Evolutionary conservation across 2,329 filamentous ascomycete species (phyloP).

Genomic region (Didymella pomorum): DNA sequence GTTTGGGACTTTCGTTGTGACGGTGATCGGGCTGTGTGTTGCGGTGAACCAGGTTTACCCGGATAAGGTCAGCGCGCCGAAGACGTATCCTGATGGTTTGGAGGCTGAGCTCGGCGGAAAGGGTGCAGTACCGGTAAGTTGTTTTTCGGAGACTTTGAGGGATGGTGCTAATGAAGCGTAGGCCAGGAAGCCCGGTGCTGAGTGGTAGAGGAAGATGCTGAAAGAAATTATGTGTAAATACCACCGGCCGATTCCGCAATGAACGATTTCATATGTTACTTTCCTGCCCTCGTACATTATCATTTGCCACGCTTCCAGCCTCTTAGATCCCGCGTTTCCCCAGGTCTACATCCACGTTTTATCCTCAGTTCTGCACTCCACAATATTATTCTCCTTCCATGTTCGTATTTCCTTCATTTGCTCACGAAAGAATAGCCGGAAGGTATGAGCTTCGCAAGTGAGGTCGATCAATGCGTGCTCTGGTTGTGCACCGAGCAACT

Average conservation of each 20-base stretch:
- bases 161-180: constrained; percentile 18
- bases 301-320: too few species aligned
- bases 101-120: constrained; percentile 59
- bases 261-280: neutral
- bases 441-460: too few species aligned
- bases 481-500: too few species aligned
- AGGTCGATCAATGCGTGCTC: too few species aligned
- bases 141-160: too few species aligned
- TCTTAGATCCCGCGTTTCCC: too few species aligned
- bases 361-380: too few species aligned
- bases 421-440: too few species aligned
- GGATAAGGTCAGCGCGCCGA: constrained; percentile 56
- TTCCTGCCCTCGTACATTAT: neutral
- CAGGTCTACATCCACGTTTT: too few species aligned
- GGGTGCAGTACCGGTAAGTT: constrained; percentile 51
- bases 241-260: neutral
- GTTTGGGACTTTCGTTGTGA: constrained; percentile 54
- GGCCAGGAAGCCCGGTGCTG: constrained; percentile 36
- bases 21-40: constrained; percentile 51
- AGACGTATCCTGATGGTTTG: constrained; percentile 57
- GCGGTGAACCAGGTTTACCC: constrained; percentile 54
- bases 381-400: too few species aligned
- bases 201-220: constrained; percentile 23
- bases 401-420: too few species aligned
- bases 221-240: neutral